phyloP scores from a whole-genome alignment of 2,329 filamentous ascomycete genomes.

The Fusarium domesticum region DNA sequence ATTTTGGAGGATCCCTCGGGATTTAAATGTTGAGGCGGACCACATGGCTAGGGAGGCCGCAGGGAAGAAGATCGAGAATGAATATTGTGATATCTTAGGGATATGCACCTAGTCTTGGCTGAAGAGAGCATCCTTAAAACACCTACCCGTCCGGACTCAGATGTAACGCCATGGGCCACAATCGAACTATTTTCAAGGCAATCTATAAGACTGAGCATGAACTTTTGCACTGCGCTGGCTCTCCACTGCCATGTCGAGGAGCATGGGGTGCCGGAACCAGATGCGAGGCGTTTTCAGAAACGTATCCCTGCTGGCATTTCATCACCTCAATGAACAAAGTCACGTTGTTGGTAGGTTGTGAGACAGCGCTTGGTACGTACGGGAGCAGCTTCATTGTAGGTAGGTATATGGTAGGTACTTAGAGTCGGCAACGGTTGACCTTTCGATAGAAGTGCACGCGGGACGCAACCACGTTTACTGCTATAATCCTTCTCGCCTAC shows the following conservation, averaged over 20 bases:
- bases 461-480: not conserved
- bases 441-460: not conserved
- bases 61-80: not conserved
- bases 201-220: too few relatives aligned
- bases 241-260: too few relatives aligned
- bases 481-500: not conserved
- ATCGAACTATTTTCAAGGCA: too few relatives aligned
- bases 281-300: not conserved
- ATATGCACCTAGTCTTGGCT: too few relatives aligned
- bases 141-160: too few relatives aligned
- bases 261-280: not conserved
- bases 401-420: not conserved
- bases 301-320: not conserved
- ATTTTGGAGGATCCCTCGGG: slow-evolving; percentile 48
- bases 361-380: not conserved
- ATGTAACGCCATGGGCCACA: too few relatives aligned
- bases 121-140: too few relatives aligned
- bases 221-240: too few relatives aligned
- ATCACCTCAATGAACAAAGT: not conserved
- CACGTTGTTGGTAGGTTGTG: not conserved
- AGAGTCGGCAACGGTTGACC: not conserved
- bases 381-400: not conserved
- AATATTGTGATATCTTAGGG: not conserved
- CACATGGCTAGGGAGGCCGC: slow-evolving; percentile 37
- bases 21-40: slow-evolving; percentile 44